Percentiles rank a stretch among this genome's conserved stretches.
phyloP scores from a whole-genome alignment of 164 flowering plant genomes.

The Vitis rotundifolia region DNA sequence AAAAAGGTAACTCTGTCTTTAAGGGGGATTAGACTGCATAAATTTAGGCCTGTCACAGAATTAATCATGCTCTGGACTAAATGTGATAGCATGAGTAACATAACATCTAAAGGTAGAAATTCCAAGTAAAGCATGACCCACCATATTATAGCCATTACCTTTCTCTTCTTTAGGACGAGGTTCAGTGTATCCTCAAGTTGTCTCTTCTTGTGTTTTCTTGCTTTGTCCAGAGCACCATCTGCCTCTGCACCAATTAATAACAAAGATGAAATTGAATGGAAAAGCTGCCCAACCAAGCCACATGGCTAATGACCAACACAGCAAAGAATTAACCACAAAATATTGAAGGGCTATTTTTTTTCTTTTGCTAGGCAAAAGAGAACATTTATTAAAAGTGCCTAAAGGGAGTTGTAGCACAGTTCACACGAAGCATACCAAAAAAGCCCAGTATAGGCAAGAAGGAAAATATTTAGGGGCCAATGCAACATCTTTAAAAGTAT shows the following conservation, averaged over 20 bases:
- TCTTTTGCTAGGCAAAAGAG: too few species aligned
- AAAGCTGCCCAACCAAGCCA: neutral
- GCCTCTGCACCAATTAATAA: conserved; percentile 65
- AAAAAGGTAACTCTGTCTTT: neutral
- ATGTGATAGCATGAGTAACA: neutral
- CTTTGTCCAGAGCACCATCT: conserved; percentile 98
- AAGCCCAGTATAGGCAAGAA: too few species aligned
- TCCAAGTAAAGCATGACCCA: neutral
- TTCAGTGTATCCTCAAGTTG: conserved; percentile 95
- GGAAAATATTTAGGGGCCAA: too few species aligned
- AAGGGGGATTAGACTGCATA: neutral
- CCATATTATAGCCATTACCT: conserved; percentile 45
- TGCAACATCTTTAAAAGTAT: too few species aligned
- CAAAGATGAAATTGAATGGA: neutral
- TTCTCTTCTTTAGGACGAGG: conserved; percentile 91
- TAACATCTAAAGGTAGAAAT: neutral
- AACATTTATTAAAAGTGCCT: too few species aligned
- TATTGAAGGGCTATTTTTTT: too few species aligned
- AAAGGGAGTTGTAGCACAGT: too few species aligned
- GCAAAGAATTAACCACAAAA: too few species aligned
- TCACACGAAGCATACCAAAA: too few species aligned
- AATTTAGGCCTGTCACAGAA: neutral
- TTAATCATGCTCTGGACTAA: too few species aligned
- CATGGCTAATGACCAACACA: neutral
- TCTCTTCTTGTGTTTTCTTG: conserved; percentile 96